Evolutionary conservation across 306 rosid genomes (phyloP).

Genomic region (Malus orientalis): DNA sequence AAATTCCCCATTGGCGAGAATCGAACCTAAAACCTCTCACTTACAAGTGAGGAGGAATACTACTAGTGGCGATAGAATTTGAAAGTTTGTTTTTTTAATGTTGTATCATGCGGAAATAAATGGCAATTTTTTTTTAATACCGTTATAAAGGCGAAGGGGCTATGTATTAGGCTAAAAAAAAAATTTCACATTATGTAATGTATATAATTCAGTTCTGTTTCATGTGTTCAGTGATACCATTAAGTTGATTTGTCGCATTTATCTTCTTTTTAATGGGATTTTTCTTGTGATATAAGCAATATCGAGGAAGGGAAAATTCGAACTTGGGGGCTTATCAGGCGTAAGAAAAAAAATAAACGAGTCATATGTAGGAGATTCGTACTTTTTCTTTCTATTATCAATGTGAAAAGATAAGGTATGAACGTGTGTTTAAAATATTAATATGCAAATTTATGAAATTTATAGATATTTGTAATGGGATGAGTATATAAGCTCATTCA

Average conservation of each 20-base stretch:
- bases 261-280: not conserved
- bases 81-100: constrained; percentile 8
- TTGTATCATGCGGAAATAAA: constrained; percentile 5
- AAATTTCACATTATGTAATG: not conserved
- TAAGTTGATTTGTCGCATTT: not conserved
- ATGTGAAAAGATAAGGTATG: not conserved
- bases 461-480: too few relatives aligned
- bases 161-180: not conserved
- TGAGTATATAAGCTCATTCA: too few relatives aligned
- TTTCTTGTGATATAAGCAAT: not conserved
- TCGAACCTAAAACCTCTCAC: too few relatives aligned
- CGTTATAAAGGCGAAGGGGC: constrained; percentile 4
- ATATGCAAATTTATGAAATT: too few relatives aligned
- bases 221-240: too few relatives aligned
- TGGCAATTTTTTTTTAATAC: not conserved
- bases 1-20: too few relatives aligned
- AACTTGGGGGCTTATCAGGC: too few relatives aligned
- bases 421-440: too few relatives aligned
- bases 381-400: not conserved
- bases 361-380: not conserved
- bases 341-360: not conserved
- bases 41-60: too few relatives aligned
- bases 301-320: not conserved
- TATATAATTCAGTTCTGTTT: not conserved
- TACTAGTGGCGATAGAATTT: not conserved